A percentile compares a stretch with the other conserved stretches of the same genome.
These are phyloP conservation scores for Beauveria pseudobassiana DNA, from an alignment of 2,329 filamentous ascomycete species.

Conservation along the genomic window DNA sequence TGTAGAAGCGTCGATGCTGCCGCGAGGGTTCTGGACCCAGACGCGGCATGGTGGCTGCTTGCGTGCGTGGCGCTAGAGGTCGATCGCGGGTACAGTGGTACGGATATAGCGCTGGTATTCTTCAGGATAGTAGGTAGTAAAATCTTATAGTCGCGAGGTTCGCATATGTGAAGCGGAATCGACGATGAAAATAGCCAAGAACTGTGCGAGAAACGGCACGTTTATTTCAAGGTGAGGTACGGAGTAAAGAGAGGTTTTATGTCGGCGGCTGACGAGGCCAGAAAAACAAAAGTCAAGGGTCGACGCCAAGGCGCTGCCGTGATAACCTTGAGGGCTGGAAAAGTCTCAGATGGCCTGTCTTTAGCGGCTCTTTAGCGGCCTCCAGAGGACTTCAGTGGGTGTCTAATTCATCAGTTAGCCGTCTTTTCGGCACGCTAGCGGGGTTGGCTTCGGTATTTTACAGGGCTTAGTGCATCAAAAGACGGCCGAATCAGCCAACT, in stretches of 20 bases:
- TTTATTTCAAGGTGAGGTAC: no score
- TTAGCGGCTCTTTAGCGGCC: not conserved
- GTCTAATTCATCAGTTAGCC: no score
- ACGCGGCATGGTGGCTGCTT: not conserved
- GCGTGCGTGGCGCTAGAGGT: conserved; percentile 1
- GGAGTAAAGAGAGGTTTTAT: not conserved
- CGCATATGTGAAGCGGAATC: not conserved
- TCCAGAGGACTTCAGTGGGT: not conserved
- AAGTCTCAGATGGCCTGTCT: not conserved
- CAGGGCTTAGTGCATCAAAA: not conserved
- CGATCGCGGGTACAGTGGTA: not conserved
- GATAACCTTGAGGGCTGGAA: not conserved
- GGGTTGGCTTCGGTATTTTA: not conserved
- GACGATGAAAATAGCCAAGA: not conserved
- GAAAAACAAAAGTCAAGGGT: not conserved
- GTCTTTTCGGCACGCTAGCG: not conserved
- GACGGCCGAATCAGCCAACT: not conserved
- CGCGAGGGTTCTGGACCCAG: not conserved
- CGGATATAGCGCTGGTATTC: no score
- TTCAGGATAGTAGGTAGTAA: no score
- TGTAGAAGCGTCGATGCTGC: not conserved
- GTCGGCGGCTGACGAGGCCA: not conserved
- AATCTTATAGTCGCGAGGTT: not conserved
- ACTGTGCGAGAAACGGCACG: not conserved
- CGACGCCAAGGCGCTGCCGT: not conserved